Conservation (phyloP, 202 grass and related monocot genomes). For the Dendrocalamus latiflorus region DNA sequence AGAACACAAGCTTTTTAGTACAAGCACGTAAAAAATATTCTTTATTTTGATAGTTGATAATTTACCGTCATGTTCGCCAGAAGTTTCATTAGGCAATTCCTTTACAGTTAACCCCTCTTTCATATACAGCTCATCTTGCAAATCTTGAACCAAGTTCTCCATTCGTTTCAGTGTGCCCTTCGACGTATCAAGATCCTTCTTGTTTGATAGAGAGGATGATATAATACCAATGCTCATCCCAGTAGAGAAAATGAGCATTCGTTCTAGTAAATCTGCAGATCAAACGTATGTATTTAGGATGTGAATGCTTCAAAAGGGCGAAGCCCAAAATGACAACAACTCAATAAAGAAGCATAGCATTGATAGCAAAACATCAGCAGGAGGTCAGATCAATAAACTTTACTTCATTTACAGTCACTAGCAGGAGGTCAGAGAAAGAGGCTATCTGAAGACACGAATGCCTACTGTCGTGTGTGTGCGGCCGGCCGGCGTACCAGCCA, state of each 20-base stretch:
- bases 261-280: constrained; percentile 55
- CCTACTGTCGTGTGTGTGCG: background rate
- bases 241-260: constrained; percentile 48
- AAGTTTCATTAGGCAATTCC: constrained; percentile 59
- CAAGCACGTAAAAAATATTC: background rate
- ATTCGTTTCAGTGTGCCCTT: constrained; percentile 58
- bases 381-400: background rate
- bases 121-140: constrained; percentile 94
- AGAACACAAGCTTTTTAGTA: background rate
- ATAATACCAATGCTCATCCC: constrained; percentile 71
- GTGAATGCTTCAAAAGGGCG: background rate
- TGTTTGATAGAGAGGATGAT: constrained; percentile 62
- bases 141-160: constrained; percentile 94
- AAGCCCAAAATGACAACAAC: background rate
- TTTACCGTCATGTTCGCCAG: constrained; percentile 41
- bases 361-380: constrained; percentile 5
- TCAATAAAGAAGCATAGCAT: constrained; percentile 13
- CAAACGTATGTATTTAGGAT: constrained; percentile 19
- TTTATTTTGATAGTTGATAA: background rate
- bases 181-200: constrained; percentile 62
- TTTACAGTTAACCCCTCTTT: constrained; percentile 78
- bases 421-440: constrained; percentile 2
- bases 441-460: background rate
- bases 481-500: no score
- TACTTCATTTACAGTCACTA: constrained; percentile 10